These are phyloP conservation scores for Trichoderma cornu-damae DNA, from an alignment of 2,329 filamentous ascomycete genomes.

Conservation along the genomic window DNA sequence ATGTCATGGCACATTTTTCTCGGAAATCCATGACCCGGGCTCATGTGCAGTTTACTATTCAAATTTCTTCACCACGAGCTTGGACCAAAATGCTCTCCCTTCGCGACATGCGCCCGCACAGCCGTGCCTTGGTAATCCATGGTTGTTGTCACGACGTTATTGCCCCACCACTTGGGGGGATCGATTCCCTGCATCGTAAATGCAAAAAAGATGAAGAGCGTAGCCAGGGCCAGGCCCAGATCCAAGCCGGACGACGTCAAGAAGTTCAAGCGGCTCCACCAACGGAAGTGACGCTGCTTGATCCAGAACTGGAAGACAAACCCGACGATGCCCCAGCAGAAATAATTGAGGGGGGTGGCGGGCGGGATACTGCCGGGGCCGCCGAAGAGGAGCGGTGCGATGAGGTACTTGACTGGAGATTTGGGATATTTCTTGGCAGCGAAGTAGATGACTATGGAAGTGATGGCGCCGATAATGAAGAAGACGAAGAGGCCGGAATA, in stretches of 20 bases:
- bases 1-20: too few relatives aligned
- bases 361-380: slow-evolving; percentile 55
- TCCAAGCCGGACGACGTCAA: slow-evolving; percentile 66
- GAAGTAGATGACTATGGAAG: slow-evolving; percentile 49
- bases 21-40: too few relatives aligned
- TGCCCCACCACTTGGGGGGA: slow-evolving; percentile 67
- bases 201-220: slow-evolving; percentile 65
- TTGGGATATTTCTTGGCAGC: slow-evolving; percentile 46
- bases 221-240: slow-evolving; percentile 61
- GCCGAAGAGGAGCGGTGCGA: slow-evolving; percentile 60
- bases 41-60: too few relatives aligned
- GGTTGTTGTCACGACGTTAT: slow-evolving; percentile 52
- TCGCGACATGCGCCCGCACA: slow-evolving; percentile 47
- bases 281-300: slow-evolving; percentile 57
- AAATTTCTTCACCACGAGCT: slow-evolving; percentile 40
- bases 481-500: slow-evolving; percentile 57
- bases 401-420: slow-evolving; percentile 48
- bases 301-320: slow-evolving; percentile 66
- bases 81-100: slow-evolving; percentile 60
- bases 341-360: slow-evolving; percentile 68
- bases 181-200: slow-evolving; percentile 59
- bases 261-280: slow-evolving; percentile 73
- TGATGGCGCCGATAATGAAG: slow-evolving; percentile 52
- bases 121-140: slow-evolving; percentile 58
- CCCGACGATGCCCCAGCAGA: slow-evolving; percentile 68